Evolutionary conservation across 2,329 filamentous ascomycete species (phyloP), one percentile per base, ranked within the genome.

Genomic region (Botryosphaeria dothidea): DNA sequence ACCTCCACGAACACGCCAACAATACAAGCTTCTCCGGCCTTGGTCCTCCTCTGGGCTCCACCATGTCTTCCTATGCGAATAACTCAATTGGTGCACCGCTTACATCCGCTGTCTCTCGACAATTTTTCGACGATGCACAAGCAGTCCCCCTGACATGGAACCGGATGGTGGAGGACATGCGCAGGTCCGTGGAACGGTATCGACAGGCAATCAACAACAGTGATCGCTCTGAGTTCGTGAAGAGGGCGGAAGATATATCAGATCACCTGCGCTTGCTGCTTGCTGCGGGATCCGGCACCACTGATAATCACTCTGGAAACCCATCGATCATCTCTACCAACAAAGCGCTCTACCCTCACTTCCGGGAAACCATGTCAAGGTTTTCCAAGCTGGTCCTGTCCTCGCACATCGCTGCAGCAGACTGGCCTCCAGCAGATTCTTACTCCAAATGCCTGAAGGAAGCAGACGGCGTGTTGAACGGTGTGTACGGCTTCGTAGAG

Each of bases 251-350:
- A 78, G 94, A 99, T 74, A 97, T 99, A 61, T 98, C 95, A 4
- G 95, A 99, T 75, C 94, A 99, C 76, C 83, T 99, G 65, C 91
- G 95, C 64, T 84, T 98, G 69, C 86, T 99, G 7, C 87, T 99
- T n/a, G 93, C 93, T 31, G 95, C 95, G 64, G 95, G 93, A 8
- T 99, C 95, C 36, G 93, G 94, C 64, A 99, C 95, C 1, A 99
- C 95, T 0, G 95, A 99, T 79, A 99, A 99, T 74, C 95, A 99
- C 77, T 98, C 95, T 21, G 95, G 95, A 46, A 96, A 98, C 71
- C 95, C 95, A 4, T 98, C 95, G n/a, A 97, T 99, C 72, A 99
- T 99, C 66, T 97, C 93, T 6, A 96, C 92, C 4, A 99, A 99
- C 82, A 98, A 98, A 77, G 92, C 93, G 0, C 83, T 99, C 17